phyloP scores from a whole-genome alignment of 108 stramenopile species.

The Cyclotella distinguenda region DNA sequence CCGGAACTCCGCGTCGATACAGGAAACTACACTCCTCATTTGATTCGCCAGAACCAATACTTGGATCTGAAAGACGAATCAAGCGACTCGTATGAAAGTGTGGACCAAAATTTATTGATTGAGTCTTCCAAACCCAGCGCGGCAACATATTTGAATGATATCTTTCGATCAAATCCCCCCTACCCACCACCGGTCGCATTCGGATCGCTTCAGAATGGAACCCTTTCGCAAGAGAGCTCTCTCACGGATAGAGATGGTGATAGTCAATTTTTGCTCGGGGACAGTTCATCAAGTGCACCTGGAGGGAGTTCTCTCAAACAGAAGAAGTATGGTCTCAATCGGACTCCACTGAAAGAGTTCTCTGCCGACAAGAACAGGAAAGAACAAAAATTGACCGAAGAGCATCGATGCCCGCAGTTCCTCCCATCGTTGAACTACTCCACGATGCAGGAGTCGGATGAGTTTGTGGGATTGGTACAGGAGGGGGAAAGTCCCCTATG shows the following conservation, averaged over 20 bases:
- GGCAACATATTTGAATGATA: not conserved
- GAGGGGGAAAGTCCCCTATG: not conserved
- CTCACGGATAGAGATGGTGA: conserved; percentile 15
- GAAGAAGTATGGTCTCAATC: conserved; percentile 7
- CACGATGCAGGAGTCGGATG: conserved; percentile 21
- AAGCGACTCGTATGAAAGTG: not conserved
- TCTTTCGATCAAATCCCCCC: not conserved
- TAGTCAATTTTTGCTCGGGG: conserved; percentile 10
- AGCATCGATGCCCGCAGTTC: conserved; percentile 35
- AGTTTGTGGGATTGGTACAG: conserved; percentile 8
- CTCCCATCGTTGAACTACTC: conserved; percentile 37
- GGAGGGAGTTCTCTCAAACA: conserved; percentile 6
- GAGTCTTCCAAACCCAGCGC: not conserved
- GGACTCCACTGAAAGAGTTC: not conserved
- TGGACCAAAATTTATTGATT: not conserved
- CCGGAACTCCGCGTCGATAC: conserved; percentile 27
- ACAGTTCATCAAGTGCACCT: conserved; percentile 2
- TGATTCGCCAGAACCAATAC: not conserved
- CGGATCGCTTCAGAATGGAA: not conserved
- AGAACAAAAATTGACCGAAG: conserved; percentile 11
- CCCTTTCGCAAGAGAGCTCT: conserved; percentile 20
- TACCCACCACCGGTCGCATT: conserved; percentile 12
- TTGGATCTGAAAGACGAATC: conserved; percentile 6
- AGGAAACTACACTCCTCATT: not conserved
- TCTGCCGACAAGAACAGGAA: not conserved